Evolutionary conservation across 768 basidiomycete genomes (phyloP).

Genomic region (Lyophyllum atratum): DNA sequence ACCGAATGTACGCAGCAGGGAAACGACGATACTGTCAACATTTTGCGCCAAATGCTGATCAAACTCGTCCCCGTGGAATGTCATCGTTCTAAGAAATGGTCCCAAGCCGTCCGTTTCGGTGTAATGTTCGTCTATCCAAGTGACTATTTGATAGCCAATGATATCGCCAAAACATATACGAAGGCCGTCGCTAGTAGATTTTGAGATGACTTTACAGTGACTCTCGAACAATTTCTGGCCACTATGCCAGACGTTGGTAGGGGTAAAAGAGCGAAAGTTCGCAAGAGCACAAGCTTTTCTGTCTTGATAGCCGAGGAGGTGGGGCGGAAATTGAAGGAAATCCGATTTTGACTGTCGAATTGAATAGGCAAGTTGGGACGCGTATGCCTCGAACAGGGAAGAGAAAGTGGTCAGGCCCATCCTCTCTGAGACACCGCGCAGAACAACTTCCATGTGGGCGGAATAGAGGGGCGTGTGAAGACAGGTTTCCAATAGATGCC

Average conservation of each 20-base stretch:
- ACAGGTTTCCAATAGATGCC: slow-evolving; percentile 81
- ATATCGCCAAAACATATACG: slow-evolving; percentile 69
- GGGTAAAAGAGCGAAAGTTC: slow-evolving; percentile 67
- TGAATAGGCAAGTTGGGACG: slow-evolving; percentile 72
- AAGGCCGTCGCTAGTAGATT: slow-evolving; percentile 50
- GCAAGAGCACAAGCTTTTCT: slow-evolving; percentile 66
- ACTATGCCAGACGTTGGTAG: slow-evolving; percentile 59
- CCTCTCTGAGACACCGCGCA: slow-evolving; percentile 62
- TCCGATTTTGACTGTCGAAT: slow-evolving; percentile 53
- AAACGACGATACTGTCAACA: slow-evolving; percentile 57
- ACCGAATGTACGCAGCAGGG: slow-evolving; percentile 61
- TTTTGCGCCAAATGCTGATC: slow-evolving; percentile 38
- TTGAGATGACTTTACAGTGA: slow-evolving; percentile 65
- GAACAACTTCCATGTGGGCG: slow-evolving; percentile 47
- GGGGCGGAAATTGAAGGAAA: slow-evolving; percentile 64
- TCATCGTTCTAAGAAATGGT: slow-evolving; percentile 33
- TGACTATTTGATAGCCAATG: slow-evolving; percentile 60
- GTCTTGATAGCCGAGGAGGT: slow-evolving; percentile 74
- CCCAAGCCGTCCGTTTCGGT: slow-evolving; percentile 31
- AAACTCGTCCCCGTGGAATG: slow-evolving; percentile 34
- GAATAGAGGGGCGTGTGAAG: slow-evolving; percentile 38
- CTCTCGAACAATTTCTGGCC: slow-evolving; percentile 48
- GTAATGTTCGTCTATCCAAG: slow-evolving; percentile 38
- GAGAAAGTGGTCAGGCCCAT: slow-evolving; percentile 66
- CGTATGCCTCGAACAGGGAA: slow-evolving; percentile 76